phyloP scores from a whole-genome alignment of 129 eudicot genomes.

The Scalesia atractyloides region DNA sequence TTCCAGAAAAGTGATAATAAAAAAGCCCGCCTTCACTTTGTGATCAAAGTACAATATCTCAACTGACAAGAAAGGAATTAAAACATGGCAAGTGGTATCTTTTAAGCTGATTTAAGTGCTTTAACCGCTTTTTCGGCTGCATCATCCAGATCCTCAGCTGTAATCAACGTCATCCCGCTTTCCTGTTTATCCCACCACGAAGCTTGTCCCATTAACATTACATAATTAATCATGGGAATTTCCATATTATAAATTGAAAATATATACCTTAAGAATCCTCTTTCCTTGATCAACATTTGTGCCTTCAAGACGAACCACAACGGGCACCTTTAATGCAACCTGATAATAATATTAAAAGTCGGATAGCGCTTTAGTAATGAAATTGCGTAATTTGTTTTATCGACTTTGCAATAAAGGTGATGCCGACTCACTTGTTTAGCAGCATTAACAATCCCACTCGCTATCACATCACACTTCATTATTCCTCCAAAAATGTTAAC shows the following conservation, averaged over 20 bases:
- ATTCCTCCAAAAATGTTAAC: conserved; percentile 98
- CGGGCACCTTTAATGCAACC: conserved; percentile 95
- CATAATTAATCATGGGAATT: background rate
- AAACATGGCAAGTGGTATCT: background rate
- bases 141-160: conserved; percentile 97
- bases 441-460: conserved; percentile 97
- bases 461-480: conserved; percentile 98
- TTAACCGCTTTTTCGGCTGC: conserved; percentile 95
- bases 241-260: background rate
- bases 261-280: conserved; percentile 80
- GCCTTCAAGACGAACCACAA: conserved; percentile 94
- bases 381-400: background rate
- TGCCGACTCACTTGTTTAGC: conserved; percentile 74
- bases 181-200: conserved; percentile 51
- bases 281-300: conserved; percentile 95
- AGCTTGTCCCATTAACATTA: conserved; percentile 1
- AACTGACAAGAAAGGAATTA: conserved; percentile 9
- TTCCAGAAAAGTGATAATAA: conserved; percentile 13
- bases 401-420: background rate
- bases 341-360: conserved; percentile 16
- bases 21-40: conserved; percentile 10
- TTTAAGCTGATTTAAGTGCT: conserved; percentile 40
- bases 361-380: background rate
- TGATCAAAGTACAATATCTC: conserved; percentile 2
- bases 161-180: conserved; percentile 81